Evolutionary conservation across 179 eudicot genomes (phyloP).

Genomic region (Camellia oleifera): DNA sequence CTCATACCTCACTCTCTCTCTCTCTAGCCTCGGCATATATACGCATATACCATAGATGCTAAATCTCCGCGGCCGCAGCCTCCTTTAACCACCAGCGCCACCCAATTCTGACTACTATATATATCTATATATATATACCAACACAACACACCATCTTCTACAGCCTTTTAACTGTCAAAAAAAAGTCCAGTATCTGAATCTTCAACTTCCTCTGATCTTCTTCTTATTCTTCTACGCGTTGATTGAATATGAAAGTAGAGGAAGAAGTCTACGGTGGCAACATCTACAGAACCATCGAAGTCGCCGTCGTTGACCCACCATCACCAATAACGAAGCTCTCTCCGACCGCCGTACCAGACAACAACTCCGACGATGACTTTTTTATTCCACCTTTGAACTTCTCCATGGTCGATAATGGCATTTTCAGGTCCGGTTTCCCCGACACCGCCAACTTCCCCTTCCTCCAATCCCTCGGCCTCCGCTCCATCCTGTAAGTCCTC

Average conservation of each 20-base stretch:
- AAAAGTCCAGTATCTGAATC: conserved; percentile 11
- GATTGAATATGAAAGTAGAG: conserved; percentile 27
- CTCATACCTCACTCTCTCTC: background rate
- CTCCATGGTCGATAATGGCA: conserved; percentile 75
- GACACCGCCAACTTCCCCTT: conserved; percentile 64
- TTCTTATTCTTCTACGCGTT: background rate
- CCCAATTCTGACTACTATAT: background rate
- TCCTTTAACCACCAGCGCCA: conserved; percentile 15
- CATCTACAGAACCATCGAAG: conserved; percentile 33
- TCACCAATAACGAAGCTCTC: background rate
- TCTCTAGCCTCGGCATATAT: background rate
- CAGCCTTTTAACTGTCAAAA: background rate
- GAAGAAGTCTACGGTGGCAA: conserved; percentile 13
- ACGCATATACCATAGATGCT: conserved; percentile 3
- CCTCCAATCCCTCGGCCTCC: conserved; percentile 72
- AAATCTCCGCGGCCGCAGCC: background rate
- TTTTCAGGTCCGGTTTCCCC: conserved; percentile 86
- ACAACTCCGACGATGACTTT: conserved; percentile 24
- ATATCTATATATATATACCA: background rate
- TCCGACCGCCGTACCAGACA: background rate
- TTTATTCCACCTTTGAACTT: conserved; percentile 77
- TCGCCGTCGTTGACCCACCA: conserved; percentile 23
- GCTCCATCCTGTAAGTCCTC: conserved; percentile 65
- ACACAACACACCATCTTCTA: background rate
- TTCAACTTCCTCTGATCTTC: background rate